Base-by-base conservation (phyloP, 2,329 filamentous ascomycete species). In the Nigrograna mackinnonii region DNA sequence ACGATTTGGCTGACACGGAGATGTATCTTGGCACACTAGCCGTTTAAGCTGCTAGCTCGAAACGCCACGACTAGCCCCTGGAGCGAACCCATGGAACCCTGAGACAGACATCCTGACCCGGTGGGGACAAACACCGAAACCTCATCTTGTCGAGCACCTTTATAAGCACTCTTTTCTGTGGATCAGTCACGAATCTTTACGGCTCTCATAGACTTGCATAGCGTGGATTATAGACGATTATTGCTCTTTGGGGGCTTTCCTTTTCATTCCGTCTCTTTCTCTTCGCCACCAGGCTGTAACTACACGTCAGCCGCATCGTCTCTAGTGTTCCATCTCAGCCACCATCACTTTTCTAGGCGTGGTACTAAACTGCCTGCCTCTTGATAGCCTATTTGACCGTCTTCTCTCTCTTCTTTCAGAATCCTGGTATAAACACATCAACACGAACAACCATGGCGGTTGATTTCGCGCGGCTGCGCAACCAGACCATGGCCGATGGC, bases 401-500 rank as follows among this genome's bases (percentile, higher is more conserved):
- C 24, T 12, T 14, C 14, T 17, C 31, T 17, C 11, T 11, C 31
- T 33, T 17, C 16, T 9, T 9, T 11, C 31, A 12, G 31, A 33
- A 33, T 17, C 24, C 9, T n/a, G 24, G 24, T n/a, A 9, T 28
- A 28, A n/a, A 28, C n/a, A 9, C 24, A n/a, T n/a, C n/a, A n/a
- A 28, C 24, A 28, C 24, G n/a, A 26, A 22, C 6, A 22, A 56
- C 18, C 16, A 69, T 69, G 66, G 61, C 65, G 37, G 59, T 79
- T 45, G 79, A 84, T 55, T 82, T 79, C 57, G 78, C 78, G 62
- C 78, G 86, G 62, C 78, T 99, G 52, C 87, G 90, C 62, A 91
- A 92, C 55, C 87, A 90, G 59, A 94, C 94, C 19, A 82, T 99
- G 74, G 86, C 89, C 43, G 89, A 89, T 53, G 87, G 91, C 47